Base-by-base conservation (phyloP, 139 green algal genomes). In the Auxenochlorella protothecoides region DNA sequence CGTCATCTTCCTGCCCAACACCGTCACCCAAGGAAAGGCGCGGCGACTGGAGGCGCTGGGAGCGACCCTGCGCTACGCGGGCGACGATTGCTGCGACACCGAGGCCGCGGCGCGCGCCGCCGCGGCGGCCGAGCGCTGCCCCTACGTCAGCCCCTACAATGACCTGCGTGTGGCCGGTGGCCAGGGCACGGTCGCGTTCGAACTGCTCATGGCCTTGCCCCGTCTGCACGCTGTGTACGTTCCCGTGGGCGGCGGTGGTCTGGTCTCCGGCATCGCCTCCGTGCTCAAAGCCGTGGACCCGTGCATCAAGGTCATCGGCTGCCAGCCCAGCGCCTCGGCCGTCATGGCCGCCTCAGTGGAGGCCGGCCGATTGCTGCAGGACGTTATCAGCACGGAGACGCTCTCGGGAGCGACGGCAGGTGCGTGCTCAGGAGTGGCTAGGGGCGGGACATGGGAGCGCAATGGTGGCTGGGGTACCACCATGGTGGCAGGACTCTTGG, bases 171-270 rank as follows among this genome's bases (percentile, higher is more conserved):
- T 88, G 61, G 78, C 80, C 5, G 78, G 78, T 11, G 86, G 86
- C 2, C 84, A 88, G 69, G 86, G 86, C 59, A 86, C 76, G 2
- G 60, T 88, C 5, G 76, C 65, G 5, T 16, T 90, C 3, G 86
- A 92, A 65, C 68, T 92, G 52, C 74, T 92, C 63, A 65, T 72
- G 64, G 69, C 80, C 64, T 59, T 85, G 64, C 76, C 63, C 5
- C 63, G 63, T 3, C 63, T 86, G 55, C 79, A 86, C 53, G 67
- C 76, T 9, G 83, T 88, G 55, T 83, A 87, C 59, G 78, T 92
- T 8, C 86, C 86, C 15, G 83, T 92, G 10, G 86, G 86, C n/a
- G 84, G 86, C 6, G 86, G 86, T 5, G 85, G 85, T 55, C 78
- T 92, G 7, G 81, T 86, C 2, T 74, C 73, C 13, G 85, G 85